Conservation (phyloP, 176 grass and related monocot genomes). For the Saccharum officinarum region DNA sequence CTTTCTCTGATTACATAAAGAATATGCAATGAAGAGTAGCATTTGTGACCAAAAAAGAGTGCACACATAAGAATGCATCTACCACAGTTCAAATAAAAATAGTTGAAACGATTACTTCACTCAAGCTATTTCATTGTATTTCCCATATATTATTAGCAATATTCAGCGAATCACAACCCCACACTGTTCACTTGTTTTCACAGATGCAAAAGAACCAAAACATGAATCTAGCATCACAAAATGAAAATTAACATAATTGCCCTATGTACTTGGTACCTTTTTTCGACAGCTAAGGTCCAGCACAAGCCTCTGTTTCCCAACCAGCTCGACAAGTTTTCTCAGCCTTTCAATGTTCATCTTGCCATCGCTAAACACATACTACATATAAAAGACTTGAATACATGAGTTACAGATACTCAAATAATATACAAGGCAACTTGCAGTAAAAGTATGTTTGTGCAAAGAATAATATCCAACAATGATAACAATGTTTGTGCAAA, state of each 20-base stretch:
- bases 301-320: conserved; percentile 82
- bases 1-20: background rate
- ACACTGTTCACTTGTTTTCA: background rate
- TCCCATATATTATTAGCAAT: background rate
- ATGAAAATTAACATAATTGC: conserved; percentile 9
- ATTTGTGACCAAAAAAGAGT: background rate
- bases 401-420: conserved; percentile 30
- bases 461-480: background rate
- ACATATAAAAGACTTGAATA: conserved; percentile 22
- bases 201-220: background rate
- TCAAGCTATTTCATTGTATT: background rate
- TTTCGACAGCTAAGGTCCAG: conserved; percentile 97
- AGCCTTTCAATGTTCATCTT: conserved; percentile 78
- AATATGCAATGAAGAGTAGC: background rate
- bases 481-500: background rate
- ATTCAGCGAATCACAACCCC: background rate
- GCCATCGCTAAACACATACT: conserved; percentile 89
- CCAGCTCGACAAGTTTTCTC: conserved; percentile 60
- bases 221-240: background rate
- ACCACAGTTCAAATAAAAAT: background rate
- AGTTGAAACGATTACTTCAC: background rate
- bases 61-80: background rate
- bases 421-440: background rate
- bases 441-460: background rate
- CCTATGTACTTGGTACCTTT: conserved; percentile 47